Conservation (phyloP, 305 asterid species). For the Solanum hybrid region DNA sequence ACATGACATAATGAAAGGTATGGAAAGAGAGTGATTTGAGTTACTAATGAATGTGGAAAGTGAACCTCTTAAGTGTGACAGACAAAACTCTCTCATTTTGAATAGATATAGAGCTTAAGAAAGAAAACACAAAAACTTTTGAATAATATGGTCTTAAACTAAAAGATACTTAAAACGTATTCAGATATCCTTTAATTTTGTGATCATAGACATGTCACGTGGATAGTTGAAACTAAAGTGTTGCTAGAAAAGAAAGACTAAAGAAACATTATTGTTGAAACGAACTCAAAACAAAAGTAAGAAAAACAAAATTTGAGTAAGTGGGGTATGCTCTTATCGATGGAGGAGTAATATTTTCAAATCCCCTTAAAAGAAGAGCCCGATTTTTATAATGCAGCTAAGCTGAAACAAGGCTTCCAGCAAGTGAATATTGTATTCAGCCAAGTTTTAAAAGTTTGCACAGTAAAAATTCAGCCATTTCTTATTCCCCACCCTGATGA, state of each 20-base stretch:
- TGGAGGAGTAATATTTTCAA: conserved; percentile 15
- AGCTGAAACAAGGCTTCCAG: not conserved
- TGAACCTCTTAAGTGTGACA: not conserved
- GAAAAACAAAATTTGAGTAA: not conserved
- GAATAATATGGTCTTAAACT: not conserved
- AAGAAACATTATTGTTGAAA: not conserved
- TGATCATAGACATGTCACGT: not conserved
- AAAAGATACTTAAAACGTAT: not conserved
- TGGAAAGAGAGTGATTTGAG: not conserved
- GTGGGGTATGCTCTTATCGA: conserved; percentile 5
- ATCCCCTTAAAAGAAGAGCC: conserved; percentile 46
- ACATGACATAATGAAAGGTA: conserved; percentile 12
- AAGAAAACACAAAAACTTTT: not conserved
- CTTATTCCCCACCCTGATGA: not conserved
- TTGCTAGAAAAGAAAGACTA: not conserved
- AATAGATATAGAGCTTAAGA: not conserved
- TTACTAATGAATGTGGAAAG: not conserved
- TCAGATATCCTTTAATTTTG: not conserved
- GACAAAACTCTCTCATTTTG: not conserved
- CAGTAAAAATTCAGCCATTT: not conserved
- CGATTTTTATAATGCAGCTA: not conserved
- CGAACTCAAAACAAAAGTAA: not conserved
- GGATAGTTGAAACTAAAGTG: not conserved
- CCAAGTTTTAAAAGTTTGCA: not conserved
- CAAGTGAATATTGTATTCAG: not conserved